Percentiles rank a stretch among this genome's conserved stretches.
phyloP scores from a whole-genome alignment of 768 basidiomycete species.

The Hypholoma sublateritium region DNA sequence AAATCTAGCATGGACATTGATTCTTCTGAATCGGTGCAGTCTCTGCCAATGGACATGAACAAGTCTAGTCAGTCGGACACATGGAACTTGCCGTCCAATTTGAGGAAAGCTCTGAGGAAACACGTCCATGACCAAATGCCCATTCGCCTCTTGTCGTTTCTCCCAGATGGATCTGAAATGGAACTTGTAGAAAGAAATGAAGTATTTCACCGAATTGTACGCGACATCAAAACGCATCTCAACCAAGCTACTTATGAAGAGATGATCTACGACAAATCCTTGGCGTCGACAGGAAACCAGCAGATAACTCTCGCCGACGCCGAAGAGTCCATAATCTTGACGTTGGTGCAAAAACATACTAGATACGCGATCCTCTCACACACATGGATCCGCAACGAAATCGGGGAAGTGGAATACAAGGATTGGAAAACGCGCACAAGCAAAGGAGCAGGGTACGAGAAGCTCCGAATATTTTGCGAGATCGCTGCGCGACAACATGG shows the following conservation, averaged over 20 bases:
- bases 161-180: slow-evolving; percentile 1
- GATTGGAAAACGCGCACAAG: not conserved
- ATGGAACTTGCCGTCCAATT: not conserved
- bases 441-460: not conserved
- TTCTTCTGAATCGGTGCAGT: not conserved
- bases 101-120: not conserved
- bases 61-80: not conserved
- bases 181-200: slow-evolving; percentile 5
- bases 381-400: slow-evolving; percentile 4
- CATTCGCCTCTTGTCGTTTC: slow-evolving; percentile 2
- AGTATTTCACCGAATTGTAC: not conserved
- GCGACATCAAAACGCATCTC: not conserved
- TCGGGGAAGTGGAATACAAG: slow-evolving; percentile 6
- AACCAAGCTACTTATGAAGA: not conserved
- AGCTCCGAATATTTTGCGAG: slow-evolving; percentile 5
- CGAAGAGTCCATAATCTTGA: not conserved
- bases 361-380: slow-evolving; percentile 6
- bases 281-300: not conserved
- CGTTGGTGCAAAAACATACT: not conserved
- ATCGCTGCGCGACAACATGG: not conserved
- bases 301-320: not conserved
- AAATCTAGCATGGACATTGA: slow-evolving; percentile 1
- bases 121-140: slow-evolving; percentile 4
- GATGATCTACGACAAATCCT: not conserved
- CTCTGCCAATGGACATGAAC: not conserved